Evolutionary conservation across 768 basidiomycete genomes (phyloP), one percentile per base, ranked within the genome.

Genomic region (Symmetrospora coprosmae): DNA sequence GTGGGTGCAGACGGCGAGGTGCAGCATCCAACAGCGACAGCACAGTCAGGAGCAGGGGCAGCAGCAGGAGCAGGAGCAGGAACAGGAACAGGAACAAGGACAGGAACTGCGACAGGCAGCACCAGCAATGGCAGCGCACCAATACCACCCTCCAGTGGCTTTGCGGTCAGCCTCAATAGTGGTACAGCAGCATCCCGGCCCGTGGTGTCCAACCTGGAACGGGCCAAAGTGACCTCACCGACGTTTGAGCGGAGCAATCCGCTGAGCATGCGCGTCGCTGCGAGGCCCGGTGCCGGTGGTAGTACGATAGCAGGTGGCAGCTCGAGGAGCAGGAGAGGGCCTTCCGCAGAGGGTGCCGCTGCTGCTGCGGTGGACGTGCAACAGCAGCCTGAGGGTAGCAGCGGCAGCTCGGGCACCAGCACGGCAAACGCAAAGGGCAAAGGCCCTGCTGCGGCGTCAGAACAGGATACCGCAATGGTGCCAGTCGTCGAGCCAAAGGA

Each of bases 241-340:
- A 23, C 27, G 39, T 21, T 58, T 31, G 55, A 58, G 41, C 40
- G 28, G 27, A 33, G 21, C n/a, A 58, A 58, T 23, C 55, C 55
- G n/a, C 39, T 58, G 41, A 33, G 55, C 41, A 16, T 40, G 51
- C 51, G 39, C 38, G 49, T 50, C 33, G 28, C 23, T 31, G 38
- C 23, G 23, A 50, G 38, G 19, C 49, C n/a, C n/a, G n/a, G n/a
- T n/a, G n/a, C n/a, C n/a, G n/a, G n/a, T n/a, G n/a, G n/a, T n/a
- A n/a, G n/a, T n/a, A n/a, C n/a, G n/a, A n/a, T n/a, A n/a, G n/a
- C n/a, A n/a, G n/a, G n/a, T n/a, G n/a, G n/a, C n/a, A n/a, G n/a
- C n/a, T n/a, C n/a, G n/a, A n/a, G n/a, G n/a, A n/a, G n/a, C n/a
- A n/a, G n/a, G n/a, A n/a, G n/a, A n/a, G n/a, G n/a, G n/a, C n/a